Conservation (phyloP, 1,284 basidiomycete species). For the Puccinia sorghi region DNA sequence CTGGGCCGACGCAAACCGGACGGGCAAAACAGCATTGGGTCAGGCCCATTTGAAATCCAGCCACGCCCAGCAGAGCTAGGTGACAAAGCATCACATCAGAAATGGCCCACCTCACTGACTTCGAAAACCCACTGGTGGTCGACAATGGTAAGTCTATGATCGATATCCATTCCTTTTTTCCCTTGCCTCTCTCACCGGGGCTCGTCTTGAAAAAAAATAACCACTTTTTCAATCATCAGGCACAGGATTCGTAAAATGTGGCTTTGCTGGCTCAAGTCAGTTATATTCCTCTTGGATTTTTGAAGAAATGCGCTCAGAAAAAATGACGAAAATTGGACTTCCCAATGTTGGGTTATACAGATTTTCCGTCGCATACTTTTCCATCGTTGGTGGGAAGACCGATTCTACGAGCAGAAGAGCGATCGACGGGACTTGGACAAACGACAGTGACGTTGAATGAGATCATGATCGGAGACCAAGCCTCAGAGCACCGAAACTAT, state of each 20-base stretch:
- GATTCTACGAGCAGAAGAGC: slow-evolving; percentile 95
- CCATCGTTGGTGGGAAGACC: slow-evolving; percentile 95
- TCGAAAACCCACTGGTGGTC: slow-evolving; percentile 57
- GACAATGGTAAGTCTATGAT: slow-evolving; percentile 56
- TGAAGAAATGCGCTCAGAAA: background rate
- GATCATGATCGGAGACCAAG: slow-evolving; percentile 83
- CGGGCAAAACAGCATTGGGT: too few relatives aligned
- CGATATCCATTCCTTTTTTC: background rate
- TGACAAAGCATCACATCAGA: background rate
- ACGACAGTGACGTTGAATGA: slow-evolving; percentile 70
- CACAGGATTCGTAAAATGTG: slow-evolving; percentile 83
- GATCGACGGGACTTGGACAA: slow-evolving; percentile 63
- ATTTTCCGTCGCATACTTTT: slow-evolving; percentile 98
- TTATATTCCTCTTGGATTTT: background rate
- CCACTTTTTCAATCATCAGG: slow-evolving; percentile 10
- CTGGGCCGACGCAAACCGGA: too few relatives aligned
- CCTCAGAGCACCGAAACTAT: slow-evolving; percentile 88
- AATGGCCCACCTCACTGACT: slow-evolving; percentile 40
- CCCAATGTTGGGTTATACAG: slow-evolving; percentile 50
- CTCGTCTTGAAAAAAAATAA: background rate
- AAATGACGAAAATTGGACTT: background rate
- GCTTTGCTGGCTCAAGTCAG: slow-evolving; percentile 83
- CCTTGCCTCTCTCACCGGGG: too few relatives aligned
- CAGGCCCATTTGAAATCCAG: too few relatives aligned
- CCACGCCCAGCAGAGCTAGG: background rate